phyloP scores from a whole-genome alignment of 306 rosid genomes.

The Aeschynomene evenia region DNA sequence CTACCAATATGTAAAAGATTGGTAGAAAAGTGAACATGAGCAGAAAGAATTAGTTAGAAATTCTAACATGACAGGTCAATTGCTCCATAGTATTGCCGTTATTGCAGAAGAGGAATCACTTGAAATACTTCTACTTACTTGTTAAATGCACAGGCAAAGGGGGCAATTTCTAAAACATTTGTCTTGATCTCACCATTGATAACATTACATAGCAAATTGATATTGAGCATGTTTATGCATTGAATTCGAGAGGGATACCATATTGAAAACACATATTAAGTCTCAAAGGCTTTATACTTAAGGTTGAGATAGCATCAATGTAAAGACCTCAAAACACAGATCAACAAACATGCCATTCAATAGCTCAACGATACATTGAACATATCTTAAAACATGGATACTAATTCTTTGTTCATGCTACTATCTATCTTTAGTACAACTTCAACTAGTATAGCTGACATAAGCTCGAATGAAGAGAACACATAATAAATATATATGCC shows the following conservation, averaged over 20 bases:
- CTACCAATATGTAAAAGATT: not conserved
- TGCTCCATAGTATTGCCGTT: not conserved
- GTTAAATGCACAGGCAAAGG: not conserved
- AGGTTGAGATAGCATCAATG: not conserved
- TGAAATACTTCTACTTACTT: not conserved
- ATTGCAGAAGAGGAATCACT: not conserved
- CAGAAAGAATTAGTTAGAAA: not conserved
- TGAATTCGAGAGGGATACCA: not conserved
- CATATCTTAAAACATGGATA: not conserved
- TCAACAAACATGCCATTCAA: not conserved
- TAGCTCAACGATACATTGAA: not conserved
- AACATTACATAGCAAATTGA: not conserved
- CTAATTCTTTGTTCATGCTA: not conserved
- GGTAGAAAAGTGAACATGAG: not conserved
- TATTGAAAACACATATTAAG: not conserved
- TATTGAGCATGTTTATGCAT: not conserved
- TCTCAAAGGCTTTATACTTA: not conserved
- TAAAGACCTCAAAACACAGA: not conserved
- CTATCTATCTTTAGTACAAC: not conserved
- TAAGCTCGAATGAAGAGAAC: not conserved
- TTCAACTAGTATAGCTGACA: not conserved
- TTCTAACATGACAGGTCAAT: not conserved
- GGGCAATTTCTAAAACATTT: not conserved
- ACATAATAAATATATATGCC: not conserved
- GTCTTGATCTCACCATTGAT: not conserved